Evolutionary conservation across 768 basidiomycete species (phyloP).

Genomic region (Boletus fagicola): DNA sequence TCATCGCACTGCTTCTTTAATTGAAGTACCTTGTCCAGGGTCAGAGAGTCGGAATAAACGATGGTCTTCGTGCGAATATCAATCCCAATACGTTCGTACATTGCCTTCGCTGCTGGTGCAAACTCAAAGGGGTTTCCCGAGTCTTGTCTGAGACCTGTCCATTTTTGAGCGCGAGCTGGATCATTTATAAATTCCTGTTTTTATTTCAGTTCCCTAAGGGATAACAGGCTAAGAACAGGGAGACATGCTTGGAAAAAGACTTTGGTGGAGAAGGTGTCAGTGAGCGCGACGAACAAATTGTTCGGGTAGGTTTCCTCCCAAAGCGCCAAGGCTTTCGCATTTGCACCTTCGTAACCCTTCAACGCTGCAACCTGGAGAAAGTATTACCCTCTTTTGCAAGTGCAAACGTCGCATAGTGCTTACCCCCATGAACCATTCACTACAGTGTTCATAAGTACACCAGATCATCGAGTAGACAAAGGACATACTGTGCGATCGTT

Average conservation of each 20-base stretch:
- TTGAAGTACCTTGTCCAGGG: constrained; percentile 64
- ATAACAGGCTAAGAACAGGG: background rate
- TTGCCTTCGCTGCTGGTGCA: constrained; percentile 65
- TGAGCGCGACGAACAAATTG: constrained; percentile 69
- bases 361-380: constrained; percentile 69
- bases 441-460: constrained; percentile 27
- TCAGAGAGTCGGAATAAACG: constrained; percentile 82
- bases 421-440: constrained; percentile 93
- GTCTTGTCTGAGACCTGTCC: constrained; percentile 89
- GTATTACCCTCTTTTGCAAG: background rate
- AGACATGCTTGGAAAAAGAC: constrained; percentile 73
- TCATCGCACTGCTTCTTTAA: constrained; percentile 72
- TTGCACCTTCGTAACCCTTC: constrained; percentile 76
- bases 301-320: constrained; percentile 80
- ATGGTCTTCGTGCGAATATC: constrained; percentile 64
- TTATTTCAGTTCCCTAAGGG: background rate
- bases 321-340: constrained; percentile 69
- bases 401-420: constrained; percentile 17
- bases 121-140: constrained; percentile 89
- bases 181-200: constrained; percentile 57
- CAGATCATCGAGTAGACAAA: background rate
- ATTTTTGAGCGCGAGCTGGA: constrained; percentile 60
- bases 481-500: constrained; percentile 80
- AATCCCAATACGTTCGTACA: constrained; percentile 71
- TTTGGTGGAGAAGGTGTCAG: constrained; percentile 91